Base-by-base conservation (phyloP, 352 stramenopile genomes). In the Phytophthora palmivora region DNA sequence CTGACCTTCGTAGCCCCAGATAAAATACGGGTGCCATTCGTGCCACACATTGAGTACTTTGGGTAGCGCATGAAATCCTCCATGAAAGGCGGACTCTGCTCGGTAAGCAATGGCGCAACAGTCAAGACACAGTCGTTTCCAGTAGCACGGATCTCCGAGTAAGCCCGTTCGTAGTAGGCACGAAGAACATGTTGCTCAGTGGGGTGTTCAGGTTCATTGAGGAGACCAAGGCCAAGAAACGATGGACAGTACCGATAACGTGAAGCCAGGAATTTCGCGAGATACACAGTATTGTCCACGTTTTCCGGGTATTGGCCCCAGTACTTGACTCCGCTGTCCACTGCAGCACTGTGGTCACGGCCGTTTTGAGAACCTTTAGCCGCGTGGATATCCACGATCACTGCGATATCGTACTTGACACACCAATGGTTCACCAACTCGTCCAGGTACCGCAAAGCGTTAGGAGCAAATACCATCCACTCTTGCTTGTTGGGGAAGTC, bases 21-120 rank as follows among this genome's bases (percentile, higher is more conserved):
- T 70, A 45, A 94, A 94, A 71, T 95, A 95, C 41, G 69, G 82
- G 48, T 95, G 87, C 85, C 85, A 95, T 49, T 95, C 87, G 62
- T 91, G 75, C 87, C 87, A 95, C 19, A 95, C 84, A 32, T 95
- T 95, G n/a, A 43, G 47, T 78, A 88, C 30, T 62, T 64, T 0
- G 79, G 75, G n/a, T 71, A 78, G 18, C 65, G 50, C 72, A 94
- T 79, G 30, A 94, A 77, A 28, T 79, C 79, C 21, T 76, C 74
- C 74, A 92, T 85, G n/a, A 62, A 61, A 10, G 76, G 72, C 0
- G 82, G 76, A 8, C 53, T 53, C 28, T 93, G 83, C 41, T 88
- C 70, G 26, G 67, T 87, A 49, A 94, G 55, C 38, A 90, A 38
- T 1, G 87, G 84, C 19, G 74, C 59, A 16, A 92, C 63, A 11